Evolutionary conservation across 2,329 filamentous ascomycete species (phyloP).

Genomic region (Phialophora tarda): DNA sequence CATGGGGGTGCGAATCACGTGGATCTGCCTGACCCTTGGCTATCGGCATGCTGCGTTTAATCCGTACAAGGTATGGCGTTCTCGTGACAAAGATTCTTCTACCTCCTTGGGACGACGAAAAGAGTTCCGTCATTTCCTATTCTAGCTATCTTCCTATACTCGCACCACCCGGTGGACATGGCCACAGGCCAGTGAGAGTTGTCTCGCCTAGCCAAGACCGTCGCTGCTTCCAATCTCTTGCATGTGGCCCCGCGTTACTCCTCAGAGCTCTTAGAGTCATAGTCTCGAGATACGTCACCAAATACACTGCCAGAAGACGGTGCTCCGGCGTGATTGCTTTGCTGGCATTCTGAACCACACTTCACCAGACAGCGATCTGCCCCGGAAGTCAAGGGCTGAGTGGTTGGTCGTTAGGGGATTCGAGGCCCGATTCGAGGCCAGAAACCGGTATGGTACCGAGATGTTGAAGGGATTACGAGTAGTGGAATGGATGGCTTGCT

Average conservation of each 20-base stretch:
- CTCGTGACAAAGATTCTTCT: background rate
- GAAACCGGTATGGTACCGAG: background rate
- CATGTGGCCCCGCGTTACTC: no score
- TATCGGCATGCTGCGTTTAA: no score
- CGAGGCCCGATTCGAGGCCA: background rate
- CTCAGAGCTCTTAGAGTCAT: no score
- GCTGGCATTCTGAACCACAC: background rate
- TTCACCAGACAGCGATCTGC: background rate
- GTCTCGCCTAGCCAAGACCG: background rate
- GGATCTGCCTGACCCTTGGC: background rate
- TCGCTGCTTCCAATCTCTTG: background rate
- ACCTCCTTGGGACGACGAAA: background rate
- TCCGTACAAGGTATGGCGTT: no score
- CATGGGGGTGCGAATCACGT: background rate
- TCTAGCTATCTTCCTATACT: background rate
- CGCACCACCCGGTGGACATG: background rate
- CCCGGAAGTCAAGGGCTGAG: background rate
- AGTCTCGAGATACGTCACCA: background rate
- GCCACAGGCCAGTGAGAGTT: background rate
- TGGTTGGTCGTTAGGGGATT: background rate
- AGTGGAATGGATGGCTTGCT: background rate
- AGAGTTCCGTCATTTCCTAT: background rate
- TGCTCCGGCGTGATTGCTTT: background rate
- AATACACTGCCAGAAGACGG: background rate
- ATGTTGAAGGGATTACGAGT: background rate